A percentile compares a stretch with the other conserved stretches of the same genome.
Conservation (phyloP, 1,139 yeast genomes). For the Kodamaea suecica region DNA sequence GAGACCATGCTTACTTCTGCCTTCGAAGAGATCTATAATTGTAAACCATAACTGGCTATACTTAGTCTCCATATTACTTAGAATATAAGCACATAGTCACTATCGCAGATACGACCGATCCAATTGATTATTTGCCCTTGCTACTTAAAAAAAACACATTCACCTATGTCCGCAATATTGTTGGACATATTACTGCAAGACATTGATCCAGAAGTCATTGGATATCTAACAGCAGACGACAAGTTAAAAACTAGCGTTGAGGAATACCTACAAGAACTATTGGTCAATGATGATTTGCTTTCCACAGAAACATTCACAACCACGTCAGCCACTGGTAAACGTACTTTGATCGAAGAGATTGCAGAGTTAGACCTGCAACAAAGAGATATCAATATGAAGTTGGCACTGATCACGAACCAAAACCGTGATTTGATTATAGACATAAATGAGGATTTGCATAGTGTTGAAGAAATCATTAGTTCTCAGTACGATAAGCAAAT, state of each 20-base stretch:
- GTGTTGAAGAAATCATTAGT: slow-evolving; percentile 23
- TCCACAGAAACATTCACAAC: slow-evolving; percentile 43
- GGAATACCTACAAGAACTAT: slow-evolving; percentile 22
- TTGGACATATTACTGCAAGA: slow-evolving; percentile 19
- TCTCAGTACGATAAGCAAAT: slow-evolving; percentile 24
- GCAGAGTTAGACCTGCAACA: slow-evolving; percentile 43
- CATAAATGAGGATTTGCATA: slow-evolving; percentile 31
- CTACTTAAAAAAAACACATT: too few relatives aligned
- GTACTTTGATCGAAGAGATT: slow-evolving; percentile 43
- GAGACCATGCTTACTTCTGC: too few relatives aligned
- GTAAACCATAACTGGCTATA: too few relatives aligned
- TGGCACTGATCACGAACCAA: slow-evolving; percentile 34
- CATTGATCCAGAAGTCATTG: slow-evolving; percentile 16
- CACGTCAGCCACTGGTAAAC: slow-evolving; percentile 18
- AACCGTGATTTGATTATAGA: slow-evolving; percentile 43
- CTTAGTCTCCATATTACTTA: too few relatives aligned
- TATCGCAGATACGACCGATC: too few relatives aligned
- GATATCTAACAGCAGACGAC: slow-evolving; percentile 13
- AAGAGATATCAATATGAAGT: slow-evolving; percentile 28
- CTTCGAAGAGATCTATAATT: too few relatives aligned
- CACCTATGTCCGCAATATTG: slow-evolving; percentile 22
- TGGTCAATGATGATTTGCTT: slow-evolving; percentile 40
- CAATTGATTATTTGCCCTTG: too few relatives aligned
- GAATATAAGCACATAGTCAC: too few relatives aligned
- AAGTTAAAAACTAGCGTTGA: slow-evolving; percentile 15